Percentiles rank a stretch among this genome's conserved stretches.
Conservation (phyloP, 2,329 filamentous ascomycete species). For the Chaetomiaceae sp. region DNA sequence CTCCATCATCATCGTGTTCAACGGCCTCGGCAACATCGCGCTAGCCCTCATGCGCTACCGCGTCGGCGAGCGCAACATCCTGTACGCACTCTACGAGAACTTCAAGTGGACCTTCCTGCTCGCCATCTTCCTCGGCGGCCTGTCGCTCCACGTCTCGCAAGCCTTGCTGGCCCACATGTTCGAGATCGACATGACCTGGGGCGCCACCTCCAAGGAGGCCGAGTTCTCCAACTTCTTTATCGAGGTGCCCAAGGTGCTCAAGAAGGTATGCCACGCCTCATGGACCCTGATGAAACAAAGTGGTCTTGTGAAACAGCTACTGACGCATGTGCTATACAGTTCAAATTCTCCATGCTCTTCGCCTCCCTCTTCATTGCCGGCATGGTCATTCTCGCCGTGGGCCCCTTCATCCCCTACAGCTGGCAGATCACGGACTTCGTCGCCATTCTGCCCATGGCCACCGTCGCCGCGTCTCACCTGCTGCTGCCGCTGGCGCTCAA, state of each 20-base stretch:
- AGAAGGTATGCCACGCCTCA: slow-evolving; percentile 54
- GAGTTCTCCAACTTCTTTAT: slow-evolving; percentile 80
- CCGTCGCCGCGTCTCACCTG: slow-evolving; percentile 62
- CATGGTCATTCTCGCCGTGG: slow-evolving; percentile 61
- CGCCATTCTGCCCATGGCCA: slow-evolving; percentile 69
- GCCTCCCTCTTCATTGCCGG: slow-evolving; percentile 49
- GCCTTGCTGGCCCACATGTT: slow-evolving; percentile 79
- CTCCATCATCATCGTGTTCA: slow-evolving; percentile 72
- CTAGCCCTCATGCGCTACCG: slow-evolving; percentile 69
- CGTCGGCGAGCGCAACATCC: slow-evolving; percentile 55
- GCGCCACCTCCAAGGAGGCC: slow-evolving; percentile 75
- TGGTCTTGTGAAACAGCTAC: neutral
- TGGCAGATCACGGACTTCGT: slow-evolving; percentile 67
- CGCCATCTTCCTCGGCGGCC: slow-evolving; percentile 74
- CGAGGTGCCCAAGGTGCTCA: slow-evolving; percentile 71
- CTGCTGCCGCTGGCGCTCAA: slow-evolving; percentile 68
- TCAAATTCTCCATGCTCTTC: slow-evolving; percentile 67
- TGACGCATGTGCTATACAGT: slow-evolving; percentile 34
- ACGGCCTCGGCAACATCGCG: slow-evolving; percentile 65
- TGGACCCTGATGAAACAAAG: neutral
- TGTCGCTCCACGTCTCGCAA: slow-evolving; percentile 74
- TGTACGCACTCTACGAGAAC: slow-evolving; percentile 54
- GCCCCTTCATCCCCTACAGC: slow-evolving; percentile 56
- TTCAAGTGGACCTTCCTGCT: slow-evolving; percentile 70
- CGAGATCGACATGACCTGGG: slow-evolving; percentile 80